Conservation (phyloP, 1,284 basidiomycete genomes). For the Leccinum angustisporum region DNA sequence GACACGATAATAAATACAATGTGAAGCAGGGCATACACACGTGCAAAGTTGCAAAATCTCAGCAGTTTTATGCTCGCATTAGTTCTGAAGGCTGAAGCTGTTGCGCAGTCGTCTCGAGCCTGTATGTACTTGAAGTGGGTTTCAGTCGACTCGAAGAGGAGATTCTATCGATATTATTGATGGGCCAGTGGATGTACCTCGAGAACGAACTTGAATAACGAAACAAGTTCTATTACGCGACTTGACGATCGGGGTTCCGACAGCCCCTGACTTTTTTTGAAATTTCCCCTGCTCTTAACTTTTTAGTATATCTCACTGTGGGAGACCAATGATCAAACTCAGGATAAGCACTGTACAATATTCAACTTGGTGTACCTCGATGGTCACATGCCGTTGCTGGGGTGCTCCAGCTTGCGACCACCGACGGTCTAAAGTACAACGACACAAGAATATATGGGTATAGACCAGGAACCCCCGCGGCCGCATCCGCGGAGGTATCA, state of each 20-base stretch:
- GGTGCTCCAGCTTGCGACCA: not conserved
- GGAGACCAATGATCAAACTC: not conserved
- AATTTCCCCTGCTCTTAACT: no score
- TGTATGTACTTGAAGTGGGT: not conserved
- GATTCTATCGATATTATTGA: not conserved
- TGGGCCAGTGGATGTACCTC: no score
- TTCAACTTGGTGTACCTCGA: not conserved
- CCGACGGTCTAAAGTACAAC: not conserved
- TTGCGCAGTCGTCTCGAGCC: not conserved
- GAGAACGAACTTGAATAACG: not conserved
- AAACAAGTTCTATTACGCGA: not conserved
- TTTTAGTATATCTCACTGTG: not conserved
- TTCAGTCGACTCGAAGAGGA: not conserved
- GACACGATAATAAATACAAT: not conserved
- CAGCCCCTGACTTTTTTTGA: no score
- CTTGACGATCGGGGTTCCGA: no score
- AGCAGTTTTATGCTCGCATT: no score
- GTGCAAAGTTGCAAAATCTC: not conserved
- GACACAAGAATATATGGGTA: not conserved
- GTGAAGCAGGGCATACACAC: not conserved
- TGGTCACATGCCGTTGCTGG: not conserved
- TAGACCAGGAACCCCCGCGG: not conserved
- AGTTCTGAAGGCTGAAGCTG: not conserved
- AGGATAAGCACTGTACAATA: not conserved
- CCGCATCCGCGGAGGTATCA: slow-evolving; percentile 30